Conservation (phyloP, 495 filamentous ascomycete species). For the Xylaria bambusicola region DNA sequence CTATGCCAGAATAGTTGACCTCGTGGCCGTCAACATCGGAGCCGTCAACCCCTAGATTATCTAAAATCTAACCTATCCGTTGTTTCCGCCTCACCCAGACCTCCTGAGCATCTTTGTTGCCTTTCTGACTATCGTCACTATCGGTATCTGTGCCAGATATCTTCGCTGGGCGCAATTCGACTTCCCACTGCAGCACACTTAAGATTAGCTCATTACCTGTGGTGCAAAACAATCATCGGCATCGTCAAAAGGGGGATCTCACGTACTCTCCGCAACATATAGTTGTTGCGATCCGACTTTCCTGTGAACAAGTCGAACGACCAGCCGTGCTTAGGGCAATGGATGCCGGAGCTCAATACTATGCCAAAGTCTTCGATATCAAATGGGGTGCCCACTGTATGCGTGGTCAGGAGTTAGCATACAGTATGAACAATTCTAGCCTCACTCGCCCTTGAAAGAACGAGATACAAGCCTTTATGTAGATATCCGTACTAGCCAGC, state of each 20-base stretch:
- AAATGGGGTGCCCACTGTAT: constrained; percentile 54
- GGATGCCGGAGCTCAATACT: constrained; percentile 52
- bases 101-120: constrained; percentile 43
- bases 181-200: constrained; percentile 49
- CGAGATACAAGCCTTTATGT: background rate
- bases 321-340: constrained; percentile 64
- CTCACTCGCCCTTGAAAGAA: background rate
- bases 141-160: constrained; percentile 10
- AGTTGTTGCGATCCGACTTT: constrained; percentile 56
- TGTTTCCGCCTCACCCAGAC: constrained; percentile 58
- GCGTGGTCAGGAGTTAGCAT: background rate
- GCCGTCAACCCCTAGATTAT: too few relatives aligned
- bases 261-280: constrained; percentile 49
- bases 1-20: background rate
- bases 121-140: constrained; percentile 4
- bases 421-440: background rate
- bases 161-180: constrained; percentile 49
- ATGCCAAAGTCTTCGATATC: constrained; percentile 66
- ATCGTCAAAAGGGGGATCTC: background rate
- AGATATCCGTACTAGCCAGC: constrained; percentile 32
- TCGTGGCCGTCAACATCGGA: too few relatives aligned
- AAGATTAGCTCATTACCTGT: background rate
- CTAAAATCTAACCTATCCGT: constrained; percentile 37
- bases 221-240: too few relatives aligned
- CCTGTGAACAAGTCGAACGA: constrained; percentile 63